phyloP scores from a whole-genome alignment of 1,284 basidiomycete genomes.

The Puccinia brachypodii region DNA sequence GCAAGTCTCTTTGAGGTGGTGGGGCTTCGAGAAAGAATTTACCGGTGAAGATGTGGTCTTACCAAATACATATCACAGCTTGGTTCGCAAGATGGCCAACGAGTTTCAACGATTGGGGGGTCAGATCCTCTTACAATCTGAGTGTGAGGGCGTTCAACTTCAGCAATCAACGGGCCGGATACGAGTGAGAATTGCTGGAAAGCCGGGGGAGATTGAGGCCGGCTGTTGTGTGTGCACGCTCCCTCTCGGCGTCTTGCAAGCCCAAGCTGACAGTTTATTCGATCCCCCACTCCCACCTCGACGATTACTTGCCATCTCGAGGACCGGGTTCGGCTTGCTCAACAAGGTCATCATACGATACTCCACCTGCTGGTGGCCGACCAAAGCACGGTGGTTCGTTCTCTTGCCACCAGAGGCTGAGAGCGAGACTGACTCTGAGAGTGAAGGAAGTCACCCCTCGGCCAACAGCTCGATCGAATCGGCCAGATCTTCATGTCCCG shows the following conservation, averaged over 20 bases:
- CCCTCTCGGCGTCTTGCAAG: conserved; percentile 58
- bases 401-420: conserved; percentile 50
- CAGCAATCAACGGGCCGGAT: conserved; percentile 13
- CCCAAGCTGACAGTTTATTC: conserved; percentile 52
- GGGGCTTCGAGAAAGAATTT: conserved; percentile 56
- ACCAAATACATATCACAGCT: conserved; percentile 54
- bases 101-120: conserved; percentile 52
- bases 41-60: conserved; percentile 57
- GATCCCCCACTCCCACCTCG: conserved; percentile 55
- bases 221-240: conserved; percentile 56
- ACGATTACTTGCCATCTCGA: conserved; percentile 55
- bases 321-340: conserved; percentile 56
- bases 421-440: conserved; percentile 44
- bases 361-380: conserved; percentile 56
- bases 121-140: conserved; percentile 52
- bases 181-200: conserved; percentile 38
- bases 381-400: conserved; percentile 45
- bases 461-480: neutral
- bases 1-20: conserved; percentile 56
- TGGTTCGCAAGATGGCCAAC: conserved; percentile 55
- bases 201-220: conserved; percentile 51
- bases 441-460: conserved; percentile 4
- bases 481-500: conserved; percentile 49
- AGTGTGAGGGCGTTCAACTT: conserved; percentile 49
- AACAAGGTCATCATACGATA: conserved; percentile 58